Evolutionary conservation across 1,284 basidiomycete species (phyloP).

Genomic region (Tylopilus sp.): DNA sequence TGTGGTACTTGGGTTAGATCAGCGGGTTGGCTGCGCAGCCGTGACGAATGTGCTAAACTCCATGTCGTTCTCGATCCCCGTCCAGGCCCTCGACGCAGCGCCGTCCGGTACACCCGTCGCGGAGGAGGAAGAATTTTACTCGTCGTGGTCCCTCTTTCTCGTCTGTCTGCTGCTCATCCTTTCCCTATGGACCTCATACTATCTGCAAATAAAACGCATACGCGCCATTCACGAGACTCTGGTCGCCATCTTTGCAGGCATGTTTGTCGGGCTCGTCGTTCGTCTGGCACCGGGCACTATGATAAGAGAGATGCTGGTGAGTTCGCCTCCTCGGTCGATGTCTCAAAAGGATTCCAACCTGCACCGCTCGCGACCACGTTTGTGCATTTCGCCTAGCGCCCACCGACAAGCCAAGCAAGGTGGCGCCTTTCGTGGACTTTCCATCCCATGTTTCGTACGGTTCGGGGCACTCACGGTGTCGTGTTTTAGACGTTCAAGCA

Average conservation of each 20-base stretch:
- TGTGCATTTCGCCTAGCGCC: not conserved
- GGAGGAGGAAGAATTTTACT: constrained; percentile 87
- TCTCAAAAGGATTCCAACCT: not conserved
- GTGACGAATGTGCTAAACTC: constrained; percentile 12
- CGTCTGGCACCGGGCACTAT: constrained; percentile 89
- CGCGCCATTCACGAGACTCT: constrained; percentile 96
- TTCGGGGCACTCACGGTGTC: constrained; percentile 3
- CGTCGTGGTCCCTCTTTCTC: constrained; percentile 92
- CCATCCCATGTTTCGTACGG: not conserved
- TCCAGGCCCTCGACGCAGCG: constrained; percentile 18
- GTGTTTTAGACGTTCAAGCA: constrained; percentile 84
- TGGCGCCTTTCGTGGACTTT: not conserved
- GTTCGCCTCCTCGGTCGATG: constrained; percentile 34
- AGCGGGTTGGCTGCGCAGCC: too few species aligned
- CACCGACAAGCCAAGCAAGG: not conserved
- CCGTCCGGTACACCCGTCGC: constrained; percentile 42
- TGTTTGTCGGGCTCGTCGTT: constrained; percentile 92
- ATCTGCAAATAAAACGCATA: constrained; percentile 95
- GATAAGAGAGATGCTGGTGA: constrained; percentile 96
- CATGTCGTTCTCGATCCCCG: constrained; percentile 32
- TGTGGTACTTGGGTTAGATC: too few species aligned
- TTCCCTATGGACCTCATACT: constrained; percentile 96
- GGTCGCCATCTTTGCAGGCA: constrained; percentile 93
- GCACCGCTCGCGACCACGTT: too few species aligned
- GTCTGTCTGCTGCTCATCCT: constrained; percentile 93